phyloP scores from a whole-genome alignment of 1,139 yeast species.

The Debaryomyces singareniensis region DNA sequence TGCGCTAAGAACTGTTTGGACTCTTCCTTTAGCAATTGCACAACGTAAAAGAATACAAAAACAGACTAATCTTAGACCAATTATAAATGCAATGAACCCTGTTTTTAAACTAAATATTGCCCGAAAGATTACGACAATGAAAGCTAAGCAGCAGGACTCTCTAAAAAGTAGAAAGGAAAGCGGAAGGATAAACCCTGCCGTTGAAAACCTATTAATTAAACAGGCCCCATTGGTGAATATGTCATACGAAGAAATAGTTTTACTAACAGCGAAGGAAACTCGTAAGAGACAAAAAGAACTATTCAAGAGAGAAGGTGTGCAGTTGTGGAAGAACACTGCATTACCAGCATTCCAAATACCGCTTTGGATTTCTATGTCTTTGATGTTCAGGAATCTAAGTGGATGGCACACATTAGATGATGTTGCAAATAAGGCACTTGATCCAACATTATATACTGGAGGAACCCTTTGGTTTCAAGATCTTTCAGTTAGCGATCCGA shows the following conservation, averaged over 20 bases:
- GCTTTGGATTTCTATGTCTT: constrained; percentile 75
- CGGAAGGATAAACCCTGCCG: constrained; percentile 2
- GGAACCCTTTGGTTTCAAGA: constrained; percentile 58
- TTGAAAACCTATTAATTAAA: constrained; percentile 2
- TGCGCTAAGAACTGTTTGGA: constrained; percentile 55
- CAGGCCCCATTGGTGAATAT: constrained; percentile 37
- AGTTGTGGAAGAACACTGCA: constrained; percentile 70
- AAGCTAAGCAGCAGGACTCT: constrained; percentile 18
- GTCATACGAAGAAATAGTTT: constrained; percentile 69
- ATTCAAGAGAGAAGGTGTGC: constrained; percentile 62
- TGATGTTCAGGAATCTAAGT: constrained; percentile 68
- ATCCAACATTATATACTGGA: constrained; percentile 47
- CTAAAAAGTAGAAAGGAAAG: constrained; percentile 1
- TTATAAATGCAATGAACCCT: constrained; percentile 71
- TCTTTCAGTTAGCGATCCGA: constrained; percentile 56
- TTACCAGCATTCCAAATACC: constrained; percentile 83
- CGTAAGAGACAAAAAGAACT: constrained; percentile 65
- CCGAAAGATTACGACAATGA: constrained; percentile 38
- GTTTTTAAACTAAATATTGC: constrained; percentile 69
- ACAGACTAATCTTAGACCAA: constrained; percentile 64
- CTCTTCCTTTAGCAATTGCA: constrained; percentile 70
- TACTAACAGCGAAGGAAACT: constrained; percentile 71
- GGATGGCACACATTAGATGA: constrained; percentile 62
- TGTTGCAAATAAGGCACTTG: constrained; percentile 43
- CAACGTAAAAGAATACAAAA: constrained; percentile 65